Conservation (phyloP, 2,329 filamentous ascomycete species). For the Scedosporium boydii region DNA sequence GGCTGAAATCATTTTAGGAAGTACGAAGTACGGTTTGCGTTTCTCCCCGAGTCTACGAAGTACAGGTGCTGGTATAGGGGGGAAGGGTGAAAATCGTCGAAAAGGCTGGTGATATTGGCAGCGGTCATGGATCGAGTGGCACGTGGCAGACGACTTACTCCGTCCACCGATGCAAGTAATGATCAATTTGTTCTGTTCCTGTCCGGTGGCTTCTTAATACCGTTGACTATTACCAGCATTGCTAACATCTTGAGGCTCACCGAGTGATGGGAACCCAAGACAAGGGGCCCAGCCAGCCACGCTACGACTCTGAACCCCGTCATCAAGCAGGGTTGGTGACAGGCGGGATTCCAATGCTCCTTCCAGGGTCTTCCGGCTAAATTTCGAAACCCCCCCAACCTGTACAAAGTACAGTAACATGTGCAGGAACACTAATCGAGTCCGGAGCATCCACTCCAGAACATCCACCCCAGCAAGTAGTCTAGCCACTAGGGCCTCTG, state of each 20-base stretch:
- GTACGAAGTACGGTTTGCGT: not conserved
- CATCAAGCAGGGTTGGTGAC: too few relatives aligned
- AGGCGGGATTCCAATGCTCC: too few relatives aligned
- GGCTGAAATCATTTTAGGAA: too few relatives aligned
- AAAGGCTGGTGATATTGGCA: not conserved
- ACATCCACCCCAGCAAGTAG: too few relatives aligned
- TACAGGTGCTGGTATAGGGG: too few relatives aligned
- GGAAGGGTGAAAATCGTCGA: too few relatives aligned
- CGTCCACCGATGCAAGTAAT: not conserved
- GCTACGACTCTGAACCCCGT: too few relatives aligned
- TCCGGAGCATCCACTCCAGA: too few relatives aligned
- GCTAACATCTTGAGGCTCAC: not conserved
- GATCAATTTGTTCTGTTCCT: not conserved
- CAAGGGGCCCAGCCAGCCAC: too few relatives aligned
- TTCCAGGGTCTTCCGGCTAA: not conserved
- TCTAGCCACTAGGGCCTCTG: too few relatives aligned
- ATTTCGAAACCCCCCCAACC: not conserved
- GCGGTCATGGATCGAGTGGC: not conserved
- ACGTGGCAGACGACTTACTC: not conserved
- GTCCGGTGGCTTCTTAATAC: not conserved
- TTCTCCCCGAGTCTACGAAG: not conserved
- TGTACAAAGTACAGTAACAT: too few relatives aligned
- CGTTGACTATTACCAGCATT: not conserved
- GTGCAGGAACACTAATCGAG: too few relatives aligned
- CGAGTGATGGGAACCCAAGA: not conserved